Evolutionary conservation across 2,329 filamentous ascomycete species (phyloP).

Genomic region (Venturia aucupariae): DNA sequence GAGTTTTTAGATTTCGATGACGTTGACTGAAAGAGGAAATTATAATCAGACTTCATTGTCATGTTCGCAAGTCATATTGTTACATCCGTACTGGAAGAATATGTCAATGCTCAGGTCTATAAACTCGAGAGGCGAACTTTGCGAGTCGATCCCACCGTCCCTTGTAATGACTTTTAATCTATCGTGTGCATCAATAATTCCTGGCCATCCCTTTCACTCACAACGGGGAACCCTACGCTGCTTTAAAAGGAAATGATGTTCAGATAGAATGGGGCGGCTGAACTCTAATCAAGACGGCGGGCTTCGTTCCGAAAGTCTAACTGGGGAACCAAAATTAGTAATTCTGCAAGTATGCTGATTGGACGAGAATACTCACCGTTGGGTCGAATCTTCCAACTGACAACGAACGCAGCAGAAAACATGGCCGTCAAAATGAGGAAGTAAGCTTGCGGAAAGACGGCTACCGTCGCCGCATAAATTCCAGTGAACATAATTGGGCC

Average conservation of each 20-base stretch:
- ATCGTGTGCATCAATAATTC: neutral
- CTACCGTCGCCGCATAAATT: conserved; percentile 75
- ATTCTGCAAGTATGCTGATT: neutral
- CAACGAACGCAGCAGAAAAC: conserved; percentile 57
- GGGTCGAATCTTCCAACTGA: conserved; percentile 63
- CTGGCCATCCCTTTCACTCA: neutral
- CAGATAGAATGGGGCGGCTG: neutral
- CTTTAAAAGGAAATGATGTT: neutral
- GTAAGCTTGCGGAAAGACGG: conserved; percentile 66
- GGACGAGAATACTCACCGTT: conserved; percentile 51
- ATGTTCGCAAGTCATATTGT: too few species aligned
- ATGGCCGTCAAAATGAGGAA: conserved; percentile 64
- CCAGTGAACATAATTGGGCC: conserved; percentile 77
- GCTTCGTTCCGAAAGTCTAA: neutral
- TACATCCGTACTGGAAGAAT: too few species aligned
- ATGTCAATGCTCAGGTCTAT: too few species aligned
- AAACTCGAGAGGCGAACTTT: too few species aligned
- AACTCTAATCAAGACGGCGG: neutral
- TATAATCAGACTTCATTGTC: too few species aligned
- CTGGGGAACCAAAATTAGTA: neutral
- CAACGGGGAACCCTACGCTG: too few species aligned
- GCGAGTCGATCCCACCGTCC: too few species aligned
- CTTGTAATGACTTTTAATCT: too few species aligned
- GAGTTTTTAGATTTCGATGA: too few species aligned
- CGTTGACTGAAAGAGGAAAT: too few species aligned